Evolutionary conservation across 2,329 filamentous ascomycete genomes (phyloP).

Genomic region (Diatrype stigma): DNA sequence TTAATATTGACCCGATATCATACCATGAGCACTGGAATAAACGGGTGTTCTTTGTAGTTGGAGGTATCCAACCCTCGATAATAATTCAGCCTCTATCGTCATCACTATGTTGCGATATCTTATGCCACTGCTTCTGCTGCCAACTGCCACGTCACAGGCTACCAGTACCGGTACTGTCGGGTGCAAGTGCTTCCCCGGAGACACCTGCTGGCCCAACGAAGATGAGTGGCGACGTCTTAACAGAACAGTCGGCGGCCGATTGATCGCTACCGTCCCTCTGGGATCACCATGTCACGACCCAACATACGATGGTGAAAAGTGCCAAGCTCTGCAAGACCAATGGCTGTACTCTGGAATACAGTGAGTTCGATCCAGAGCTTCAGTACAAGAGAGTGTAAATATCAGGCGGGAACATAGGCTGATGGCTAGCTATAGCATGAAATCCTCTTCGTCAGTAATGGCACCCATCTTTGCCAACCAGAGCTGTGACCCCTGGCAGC

Average conservation of each 20-base stretch:
- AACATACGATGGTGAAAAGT: conserved; percentile 3
- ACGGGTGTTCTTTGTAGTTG: too few relatives aligned
- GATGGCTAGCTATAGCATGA: background rate
- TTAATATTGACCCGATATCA: too few relatives aligned
- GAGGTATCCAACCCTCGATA: too few relatives aligned
- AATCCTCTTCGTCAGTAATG: conserved; percentile 29
- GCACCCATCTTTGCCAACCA: conserved; percentile 35
- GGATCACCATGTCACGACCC: conserved; percentile 37
- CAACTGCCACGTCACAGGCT: background rate
- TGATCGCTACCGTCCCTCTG: conserved; percentile 40
- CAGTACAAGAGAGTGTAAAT: too few relatives aligned
- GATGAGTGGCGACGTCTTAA: conserved; percentile 40
- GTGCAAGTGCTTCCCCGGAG: conserved; percentile 31
- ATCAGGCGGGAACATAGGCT: background rate
- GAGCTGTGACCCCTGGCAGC: conserved; percentile 35
- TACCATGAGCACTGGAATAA: too few relatives aligned
- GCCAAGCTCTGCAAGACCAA: conserved; percentile 2
- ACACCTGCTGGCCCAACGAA: conserved; percentile 40
- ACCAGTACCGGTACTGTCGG: background rate
- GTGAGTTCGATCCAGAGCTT: too few relatives aligned
- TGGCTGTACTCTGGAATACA: background rate
- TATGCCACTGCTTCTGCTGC: background rate
- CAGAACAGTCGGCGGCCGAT: conserved; percentile 36
- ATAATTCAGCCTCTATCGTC: too few relatives aligned
- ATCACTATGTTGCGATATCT: background rate